Conservation (phyloP, 1,284 basidiomycete genomes). For the Rhodofomes roseus region DNA sequence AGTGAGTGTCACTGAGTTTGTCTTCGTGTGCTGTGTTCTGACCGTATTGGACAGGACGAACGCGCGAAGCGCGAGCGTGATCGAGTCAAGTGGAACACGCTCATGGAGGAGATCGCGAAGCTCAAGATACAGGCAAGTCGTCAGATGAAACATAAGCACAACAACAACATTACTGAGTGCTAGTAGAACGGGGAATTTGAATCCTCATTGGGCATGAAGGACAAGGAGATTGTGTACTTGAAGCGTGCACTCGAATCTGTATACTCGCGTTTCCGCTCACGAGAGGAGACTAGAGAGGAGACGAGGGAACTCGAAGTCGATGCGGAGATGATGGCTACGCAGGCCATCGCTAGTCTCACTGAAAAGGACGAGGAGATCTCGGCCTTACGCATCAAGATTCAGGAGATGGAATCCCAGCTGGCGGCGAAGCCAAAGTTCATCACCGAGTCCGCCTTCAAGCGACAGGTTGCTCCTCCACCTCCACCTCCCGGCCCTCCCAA, state of each 20-base stretch:
- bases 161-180: constrained; percentile 1
- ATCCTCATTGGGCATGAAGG: constrained; percentile 38
- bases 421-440: constrained; percentile 47
- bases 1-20: constrained; percentile 36
- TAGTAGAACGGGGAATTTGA: background rate
- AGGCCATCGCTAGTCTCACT: constrained; percentile 66
- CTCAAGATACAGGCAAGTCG: constrained; percentile 60
- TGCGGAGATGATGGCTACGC: constrained; percentile 65
- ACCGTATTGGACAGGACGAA: constrained; percentile 55
- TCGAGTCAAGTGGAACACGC: constrained; percentile 65
- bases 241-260: constrained; percentile 85
- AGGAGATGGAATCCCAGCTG: constrained; percentile 48
- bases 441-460: constrained; percentile 71
- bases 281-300: constrained; percentile 39
- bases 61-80: constrained; percentile 76
- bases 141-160: background rate
- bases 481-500: constrained; percentile 39
- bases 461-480: constrained; percentile 59
- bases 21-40: constrained; percentile 5
- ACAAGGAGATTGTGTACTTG: constrained; percentile 74
- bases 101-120: constrained; percentile 76
- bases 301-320: constrained; percentile 52
- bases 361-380: constrained; percentile 71
- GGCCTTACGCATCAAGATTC: constrained; percentile 48
- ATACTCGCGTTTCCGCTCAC: constrained; percentile 67